Evolutionary conservation across 2,329 filamentous ascomycete genomes (phyloP).

Genomic region (Ophiognomonia clavigignenti-juglandacearum): DNA sequence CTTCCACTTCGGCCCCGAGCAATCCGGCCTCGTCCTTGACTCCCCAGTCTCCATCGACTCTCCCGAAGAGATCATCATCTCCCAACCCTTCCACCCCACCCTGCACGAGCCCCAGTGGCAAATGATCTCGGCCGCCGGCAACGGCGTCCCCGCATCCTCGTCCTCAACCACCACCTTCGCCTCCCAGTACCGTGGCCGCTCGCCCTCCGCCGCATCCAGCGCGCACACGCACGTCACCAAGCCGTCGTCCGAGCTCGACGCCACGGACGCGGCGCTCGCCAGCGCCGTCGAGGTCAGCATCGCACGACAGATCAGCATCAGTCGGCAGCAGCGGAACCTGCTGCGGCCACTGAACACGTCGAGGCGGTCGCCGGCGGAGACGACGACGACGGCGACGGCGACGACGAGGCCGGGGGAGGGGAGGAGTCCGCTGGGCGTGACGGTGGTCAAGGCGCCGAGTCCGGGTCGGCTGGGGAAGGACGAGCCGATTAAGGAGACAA

Average conservation of each 20-base stretch:
- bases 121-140: constrained; percentile 38
- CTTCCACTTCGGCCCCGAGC: constrained; percentile 28
- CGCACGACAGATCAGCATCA: constrained; percentile 63
- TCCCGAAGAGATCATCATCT: constrained; percentile 21
- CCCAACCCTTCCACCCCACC: constrained; percentile 30
- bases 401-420: neutral
- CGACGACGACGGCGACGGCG: no score
- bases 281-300: constrained; percentile 62
- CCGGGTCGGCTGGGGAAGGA: constrained; percentile 23
- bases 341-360: constrained; percentile 48
- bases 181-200: constrained; percentile 16
- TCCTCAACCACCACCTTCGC: constrained; percentile 7
- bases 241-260: constrained; percentile 31
- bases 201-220: constrained; percentile 17
- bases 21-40: constrained; percentile 34
- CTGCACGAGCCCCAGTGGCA: constrained; percentile 42
- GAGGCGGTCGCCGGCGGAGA: constrained; percentile 13
- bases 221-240: constrained; percentile 27
- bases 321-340: constrained; percentile 55
- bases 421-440: constrained; percentile 13
- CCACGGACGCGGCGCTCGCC: constrained; percentile 38
- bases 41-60: constrained; percentile 31
- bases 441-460: constrained; percentile 18
- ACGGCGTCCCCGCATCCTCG: no score
- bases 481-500: constrained; percentile 33